phyloP scores from a whole-genome alignment of 1,284 basidiomycete genomes.

The Ganoderma meredithae region DNA sequence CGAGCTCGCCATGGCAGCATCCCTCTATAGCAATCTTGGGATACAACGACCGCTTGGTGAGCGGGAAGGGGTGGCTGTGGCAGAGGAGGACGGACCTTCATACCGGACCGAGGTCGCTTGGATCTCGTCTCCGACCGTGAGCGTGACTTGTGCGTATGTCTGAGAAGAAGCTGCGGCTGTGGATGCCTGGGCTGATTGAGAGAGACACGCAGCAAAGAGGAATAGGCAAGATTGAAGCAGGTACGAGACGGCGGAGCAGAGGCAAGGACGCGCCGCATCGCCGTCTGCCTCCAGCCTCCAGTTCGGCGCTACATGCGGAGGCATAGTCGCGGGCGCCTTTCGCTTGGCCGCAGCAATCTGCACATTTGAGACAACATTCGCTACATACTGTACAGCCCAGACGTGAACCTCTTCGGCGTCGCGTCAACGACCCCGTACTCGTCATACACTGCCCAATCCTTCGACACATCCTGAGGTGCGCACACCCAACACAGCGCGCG shows the following conservation, averaged over 20 bases:
- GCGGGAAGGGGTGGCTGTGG: neutral
- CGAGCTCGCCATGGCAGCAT: conserved; percentile 92
- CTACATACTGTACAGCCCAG: neutral
- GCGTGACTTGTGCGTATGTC: neutral
- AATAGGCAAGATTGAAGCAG: neutral
- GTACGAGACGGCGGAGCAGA: neutral
- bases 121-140: neutral
- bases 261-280: neutral
- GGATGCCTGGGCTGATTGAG: neutral
- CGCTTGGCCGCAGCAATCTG: neutral
- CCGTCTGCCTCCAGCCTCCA: neutral
- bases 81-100: conserved; percentile 23
- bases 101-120: neutral
- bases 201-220: neutral
- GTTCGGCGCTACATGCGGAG: neutral
- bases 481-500: too few species aligned
- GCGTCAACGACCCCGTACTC: neutral
- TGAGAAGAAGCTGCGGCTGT: neutral
- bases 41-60: neutral
- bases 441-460: neutral
- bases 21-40: conserved; percentile 64
- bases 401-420: neutral
- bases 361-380: neutral
- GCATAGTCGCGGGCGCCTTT: neutral
- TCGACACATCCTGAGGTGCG: too few species aligned